Percentiles rank a stretch among this genome's conserved stretches.
Conservation (phyloP, 2,329 filamentous ascomycete species). For the Chaetomium olivaceum region DNA sequence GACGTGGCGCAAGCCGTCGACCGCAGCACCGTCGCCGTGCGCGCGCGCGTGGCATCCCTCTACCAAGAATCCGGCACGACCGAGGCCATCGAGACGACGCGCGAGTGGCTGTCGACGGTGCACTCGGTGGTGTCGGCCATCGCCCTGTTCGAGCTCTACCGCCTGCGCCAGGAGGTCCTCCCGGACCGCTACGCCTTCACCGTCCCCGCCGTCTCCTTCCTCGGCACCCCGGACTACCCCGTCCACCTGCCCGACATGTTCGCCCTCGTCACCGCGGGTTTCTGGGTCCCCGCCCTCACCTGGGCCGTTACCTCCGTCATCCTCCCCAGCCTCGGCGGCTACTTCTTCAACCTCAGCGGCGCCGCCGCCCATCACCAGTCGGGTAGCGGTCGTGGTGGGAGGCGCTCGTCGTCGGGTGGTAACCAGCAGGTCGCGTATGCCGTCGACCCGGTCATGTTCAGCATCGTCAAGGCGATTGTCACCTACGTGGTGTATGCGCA, state of each 20-base stretch:
- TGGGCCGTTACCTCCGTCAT: slow-evolving; percentile 74
- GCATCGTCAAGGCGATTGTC: slow-evolving; percentile 80
- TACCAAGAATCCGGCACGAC: slow-evolving; percentile 68
- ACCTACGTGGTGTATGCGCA: slow-evolving; percentile 79
- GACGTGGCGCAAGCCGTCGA: slow-evolving; percentile 77
- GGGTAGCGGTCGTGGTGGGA: not conserved
- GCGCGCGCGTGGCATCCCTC: slow-evolving; percentile 62
- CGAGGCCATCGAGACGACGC: slow-evolving; percentile 64
- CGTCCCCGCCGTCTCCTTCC: slow-evolving; percentile 60
- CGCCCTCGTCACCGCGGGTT: slow-evolving; percentile 69
- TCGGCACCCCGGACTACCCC: slow-evolving; percentile 59
- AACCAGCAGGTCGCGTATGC: slow-evolving; percentile 50
- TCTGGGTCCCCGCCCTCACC: slow-evolving; percentile 79
- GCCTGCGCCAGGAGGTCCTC: slow-evolving; percentile 69
- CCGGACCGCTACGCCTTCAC: slow-evolving; percentile 72
- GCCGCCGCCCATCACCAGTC: slow-evolving; percentile 47
- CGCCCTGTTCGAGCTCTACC: slow-evolving; percentile 67
- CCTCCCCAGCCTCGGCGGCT: slow-evolving; percentile 71
- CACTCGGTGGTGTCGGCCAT: slow-evolving; percentile 69
- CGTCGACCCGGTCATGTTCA: slow-evolving; percentile 87
- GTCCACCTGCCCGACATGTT: slow-evolving; percentile 80
- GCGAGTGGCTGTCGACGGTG: slow-evolving; percentile 71
- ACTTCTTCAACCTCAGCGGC: slow-evolving; percentile 94
- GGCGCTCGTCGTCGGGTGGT: not conserved
- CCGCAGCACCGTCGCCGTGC: slow-evolving; percentile 65